A percentile compares a stretch with the other conserved stretches of the same genome.
phyloP scores from a whole-genome alignment of 2,329 filamentous ascomycete species.

The Diaporthe amygdali region DNA sequence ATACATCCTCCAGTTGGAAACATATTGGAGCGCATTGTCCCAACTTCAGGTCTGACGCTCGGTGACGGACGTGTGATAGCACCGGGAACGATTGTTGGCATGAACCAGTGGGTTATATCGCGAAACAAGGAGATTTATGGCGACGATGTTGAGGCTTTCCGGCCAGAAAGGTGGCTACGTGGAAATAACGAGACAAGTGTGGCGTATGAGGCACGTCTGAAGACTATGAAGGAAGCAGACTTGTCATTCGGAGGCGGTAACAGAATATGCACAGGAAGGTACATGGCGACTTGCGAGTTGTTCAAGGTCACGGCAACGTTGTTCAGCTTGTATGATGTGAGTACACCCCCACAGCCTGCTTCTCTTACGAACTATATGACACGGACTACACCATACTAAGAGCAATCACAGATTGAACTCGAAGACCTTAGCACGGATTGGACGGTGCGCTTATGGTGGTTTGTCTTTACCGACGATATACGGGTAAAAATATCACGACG shows the following conservation, averaged over 20 bases:
- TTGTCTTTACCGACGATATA: neutral
- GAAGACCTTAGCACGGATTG: neutral
- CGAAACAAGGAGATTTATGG: neutral
- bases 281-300: conserved; percentile 2
- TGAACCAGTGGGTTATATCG: conserved; percentile 1
- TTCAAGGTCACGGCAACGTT: conserved; percentile 20
- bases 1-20: neutral
- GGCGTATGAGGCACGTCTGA: neutral
- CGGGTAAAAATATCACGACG: neutral
- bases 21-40: neutral
- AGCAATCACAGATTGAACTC: neutral
- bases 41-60: neutral
- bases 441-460: neutral
- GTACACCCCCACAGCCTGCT: neutral
- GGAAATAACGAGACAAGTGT: neutral
- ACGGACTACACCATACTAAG: neutral
- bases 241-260: neutral
- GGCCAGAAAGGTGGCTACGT: neutral
- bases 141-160: neutral
- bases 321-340: conserved; percentile 16
- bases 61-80: neutral
- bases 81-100: neutral
- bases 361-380: too few species aligned
- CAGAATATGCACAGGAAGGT: neutral
- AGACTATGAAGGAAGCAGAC: neutral